Base-by-base conservation (phyloP, 2,329 filamentous ascomycete genomes). In the Apiospora phragmitis region DNA sequence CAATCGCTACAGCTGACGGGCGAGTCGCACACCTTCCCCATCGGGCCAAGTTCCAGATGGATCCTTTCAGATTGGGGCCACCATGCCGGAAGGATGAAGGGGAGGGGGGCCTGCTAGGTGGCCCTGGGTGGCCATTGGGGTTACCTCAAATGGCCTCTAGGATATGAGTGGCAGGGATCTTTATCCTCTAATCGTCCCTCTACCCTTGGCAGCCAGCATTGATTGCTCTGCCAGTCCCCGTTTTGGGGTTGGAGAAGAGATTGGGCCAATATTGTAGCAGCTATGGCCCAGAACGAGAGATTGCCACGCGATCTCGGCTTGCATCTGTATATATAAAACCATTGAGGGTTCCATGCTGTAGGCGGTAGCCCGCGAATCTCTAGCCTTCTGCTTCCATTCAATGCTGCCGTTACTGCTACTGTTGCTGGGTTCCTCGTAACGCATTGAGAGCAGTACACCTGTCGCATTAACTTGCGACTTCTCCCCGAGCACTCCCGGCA, bases 221-320 rank as follows among this genome's bases (percentile, higher is more conserved):
- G 55, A 62, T 62, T 62, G 55, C 29, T 62, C 18, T 38, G 14
- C 18, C 55, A 38, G 38, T 62, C 32, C 55, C 55, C 55, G 55
- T 62, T 62, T 62, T 62, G 55, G 55, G 32, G 38, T 62, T 59
- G 51, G 51, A 35, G 51, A 62, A 62, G 55, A 62, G 55, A 62
- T 62, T 62, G 55, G 32, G 12, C 32, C 55, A 62, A 62, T 62
- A 62, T 62, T 59, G 29, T 59, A 59, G 29, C 47, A 49, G n/a
- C 51, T 62, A n/a, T 35, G 55, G 55, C 55, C 55, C 32, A 62
- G 55, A 62, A 62, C 55, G 21, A 62, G 55, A 62, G 32, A 62
- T 62, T 62, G 55, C 55, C 55, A 62, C 55, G 21, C 29, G 32
- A 38, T 38, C 32, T 62, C 55, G 55, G 32, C 55, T n/a, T 62